Evolutionary conservation across 768 basidiomycete genomes (phyloP).

Genomic region (Boletales sp.): DNA sequence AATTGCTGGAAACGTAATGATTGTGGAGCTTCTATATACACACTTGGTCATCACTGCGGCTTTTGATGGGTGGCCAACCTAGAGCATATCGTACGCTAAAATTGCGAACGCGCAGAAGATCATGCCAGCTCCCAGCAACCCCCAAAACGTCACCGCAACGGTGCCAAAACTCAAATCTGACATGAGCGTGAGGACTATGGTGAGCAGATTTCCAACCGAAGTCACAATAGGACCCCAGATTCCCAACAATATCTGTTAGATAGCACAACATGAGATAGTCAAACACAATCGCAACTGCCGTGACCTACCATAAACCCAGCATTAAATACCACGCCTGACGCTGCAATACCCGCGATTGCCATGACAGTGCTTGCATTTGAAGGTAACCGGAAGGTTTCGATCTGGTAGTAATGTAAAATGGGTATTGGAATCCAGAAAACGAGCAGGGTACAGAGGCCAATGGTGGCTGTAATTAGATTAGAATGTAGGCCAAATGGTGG

Average conservation of each 20-base stretch:
- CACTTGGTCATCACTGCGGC: neutral
- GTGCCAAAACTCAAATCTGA: constrained; percentile 74
- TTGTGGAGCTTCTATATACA: neutral
- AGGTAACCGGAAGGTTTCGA: constrained; percentile 70
- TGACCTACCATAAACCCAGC: constrained; percentile 75
- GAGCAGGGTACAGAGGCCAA: constrained; percentile 75
- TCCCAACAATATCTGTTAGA: constrained; percentile 65
- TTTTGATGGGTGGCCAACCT: constrained; percentile 8
- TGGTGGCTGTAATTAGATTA: constrained; percentile 72
- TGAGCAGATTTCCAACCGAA: constrained; percentile 90
- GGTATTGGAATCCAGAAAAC: constrained; percentile 79
- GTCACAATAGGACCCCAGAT: constrained; percentile 86
- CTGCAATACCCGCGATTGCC: constrained; percentile 65
- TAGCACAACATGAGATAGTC: constrained; percentile 2
- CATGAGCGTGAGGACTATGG: constrained; percentile 83
- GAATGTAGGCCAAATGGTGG: constrained; percentile 84
- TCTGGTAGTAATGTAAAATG: constrained; percentile 59
- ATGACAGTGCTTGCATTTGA: constrained; percentile 39
- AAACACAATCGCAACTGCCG: neutral
- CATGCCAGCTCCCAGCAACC: constrained; percentile 69
- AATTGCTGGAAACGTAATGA: neutral
- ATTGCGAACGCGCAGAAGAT: constrained; percentile 84
- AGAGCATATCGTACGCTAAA: constrained; percentile 68
- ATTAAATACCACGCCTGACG: constrained; percentile 76
- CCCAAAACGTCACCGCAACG: constrained; percentile 64